Evolutionary conservation across 176 grass and related monocot species (phyloP).

Genomic region (Secale cereale): DNA sequence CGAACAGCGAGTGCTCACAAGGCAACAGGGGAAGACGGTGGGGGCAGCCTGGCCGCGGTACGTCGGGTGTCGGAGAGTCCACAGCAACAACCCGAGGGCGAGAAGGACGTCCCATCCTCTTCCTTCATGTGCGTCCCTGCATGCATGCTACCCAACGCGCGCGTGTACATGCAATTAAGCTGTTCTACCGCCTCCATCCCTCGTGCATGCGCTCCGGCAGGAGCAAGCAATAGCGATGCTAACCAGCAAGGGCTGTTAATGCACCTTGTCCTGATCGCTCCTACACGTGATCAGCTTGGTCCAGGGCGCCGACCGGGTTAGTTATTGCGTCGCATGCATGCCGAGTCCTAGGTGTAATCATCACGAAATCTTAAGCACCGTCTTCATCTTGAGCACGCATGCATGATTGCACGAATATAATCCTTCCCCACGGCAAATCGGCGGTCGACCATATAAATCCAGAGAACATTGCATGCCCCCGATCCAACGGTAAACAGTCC

Average conservation of each 20-base stretch:
- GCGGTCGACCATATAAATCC: neutral
- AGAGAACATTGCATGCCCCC: neutral
- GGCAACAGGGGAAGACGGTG: constrained; percentile 18
- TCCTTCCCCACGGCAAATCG: neutral
- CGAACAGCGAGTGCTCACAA: constrained; percentile 23
- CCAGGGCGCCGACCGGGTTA: neutral
- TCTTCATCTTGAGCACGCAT: neutral
- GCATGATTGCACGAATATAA: neutral
- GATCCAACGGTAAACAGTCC: neutral
- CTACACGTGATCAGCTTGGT: neutral
- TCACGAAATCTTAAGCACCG: neutral
- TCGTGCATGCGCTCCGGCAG: neutral
- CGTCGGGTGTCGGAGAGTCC: neutral
- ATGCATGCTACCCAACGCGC: neutral
- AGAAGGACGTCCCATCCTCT: constrained; percentile 21
- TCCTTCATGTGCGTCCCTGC: neutral
- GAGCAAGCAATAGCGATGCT: neutral
- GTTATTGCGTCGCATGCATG: neutral
- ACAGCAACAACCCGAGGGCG: constrained; percentile 8
- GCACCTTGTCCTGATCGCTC: neutral
- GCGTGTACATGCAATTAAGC: neutral
- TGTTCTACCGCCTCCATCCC: neutral
- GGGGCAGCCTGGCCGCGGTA: neutral
- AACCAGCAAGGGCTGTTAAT: neutral
- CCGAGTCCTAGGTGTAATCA: neutral